Evolutionary conservation across 2,329 filamentous ascomycete genomes (phyloP), one percentile per base, ranked within the genome.

Genomic region (Fusarium sororula): DNA sequence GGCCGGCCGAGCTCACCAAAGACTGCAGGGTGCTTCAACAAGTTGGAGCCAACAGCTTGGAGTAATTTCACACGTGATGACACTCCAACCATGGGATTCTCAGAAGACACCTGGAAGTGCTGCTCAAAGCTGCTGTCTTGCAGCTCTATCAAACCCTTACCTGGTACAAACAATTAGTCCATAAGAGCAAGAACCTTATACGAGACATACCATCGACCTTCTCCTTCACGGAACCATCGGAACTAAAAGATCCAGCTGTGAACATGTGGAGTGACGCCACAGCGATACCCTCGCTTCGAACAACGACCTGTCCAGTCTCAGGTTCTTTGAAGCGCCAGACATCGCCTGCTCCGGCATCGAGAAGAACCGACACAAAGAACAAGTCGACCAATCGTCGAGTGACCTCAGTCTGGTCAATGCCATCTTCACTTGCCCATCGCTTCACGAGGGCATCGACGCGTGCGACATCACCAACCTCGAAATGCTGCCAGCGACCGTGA

Each of bases 401-500:
- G 9, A 84, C 78, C 68, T 90, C 88, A 2, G 80, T 70, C 4
- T 83, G 81, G 58, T 89, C 78, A 4, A 80, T n/a, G 0, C 9
- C 10, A 0, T 41, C 80, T 1, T 82, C 80, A 6, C 75, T 77
- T 6, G 85, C 80, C 88, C 88, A 89, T 48, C 82, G 77, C 30
- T 83, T 76, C 7, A 87, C 79, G 6, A 89, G 77, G 12, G 82
- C 77, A 12, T 82, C 80, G 13, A 90, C 80, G 39, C 89, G 87
- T 44, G 85, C 81, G 35, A 87, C 81, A 20, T 84, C 84, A 15
- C 89, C 89, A 44, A 90, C 85, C 20, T 90, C 87, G 72, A 91
- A 91, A 80, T 91, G 90, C 77, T 91, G 90, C 87, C 90, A 91
- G 48, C 90, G 85, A 14, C 85, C 89, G 70, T 90, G 88, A 15